Evolutionary conservation across 768 basidiomycete genomes (phyloP), one percentile per base, ranked within the genome.

Genomic region (Trametes sanguinea): DNA sequence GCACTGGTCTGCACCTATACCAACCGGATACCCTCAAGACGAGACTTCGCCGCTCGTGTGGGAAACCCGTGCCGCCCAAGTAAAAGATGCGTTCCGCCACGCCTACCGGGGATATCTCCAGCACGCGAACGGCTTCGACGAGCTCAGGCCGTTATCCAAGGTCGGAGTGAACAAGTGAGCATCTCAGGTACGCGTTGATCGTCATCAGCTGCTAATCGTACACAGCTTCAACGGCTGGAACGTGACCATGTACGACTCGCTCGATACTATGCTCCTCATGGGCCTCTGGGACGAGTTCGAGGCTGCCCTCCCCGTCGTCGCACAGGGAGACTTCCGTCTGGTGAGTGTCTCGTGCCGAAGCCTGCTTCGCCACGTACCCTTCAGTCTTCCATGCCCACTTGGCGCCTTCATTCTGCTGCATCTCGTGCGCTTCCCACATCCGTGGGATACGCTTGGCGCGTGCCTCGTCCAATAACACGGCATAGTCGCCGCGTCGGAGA

Each of bases 231-330:
- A 90, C 69, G 87, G 86, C 3, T 92, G 89, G 89, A 89, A 88
- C 29, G 84, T 89, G 2, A 86, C 90, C 5, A 80, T 84, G 54
- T 83, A 90, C 57, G 94, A 95, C 71, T 85, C 92, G 7, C 78
- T 95, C 2, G 93, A 95, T 69, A 92, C 92, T 0, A 87, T 95
- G 80, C 75, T 90, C 9, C 76, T 97, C 27, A 87, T 95, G 85
- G 88, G 80, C 14, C 76, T 94, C 6, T 69, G 84, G 8, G 82
- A 84, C 5, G 90, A 94, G 71, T 95, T 87, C 69, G 54, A 73
- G 7, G 80, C 87, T 5, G 91, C 90, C 0, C 68, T 91, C 4
- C 76, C 80, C 16, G 79, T 83, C 13, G 75, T 89, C 6, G 67
- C 75, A 40, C 66, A 76, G 33, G 74, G 77, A 6, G 76, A 82